Evolutionary conservation across 768 basidiomycete species (phyloP).

Genomic region (Boletus tylopilopsis): DNA sequence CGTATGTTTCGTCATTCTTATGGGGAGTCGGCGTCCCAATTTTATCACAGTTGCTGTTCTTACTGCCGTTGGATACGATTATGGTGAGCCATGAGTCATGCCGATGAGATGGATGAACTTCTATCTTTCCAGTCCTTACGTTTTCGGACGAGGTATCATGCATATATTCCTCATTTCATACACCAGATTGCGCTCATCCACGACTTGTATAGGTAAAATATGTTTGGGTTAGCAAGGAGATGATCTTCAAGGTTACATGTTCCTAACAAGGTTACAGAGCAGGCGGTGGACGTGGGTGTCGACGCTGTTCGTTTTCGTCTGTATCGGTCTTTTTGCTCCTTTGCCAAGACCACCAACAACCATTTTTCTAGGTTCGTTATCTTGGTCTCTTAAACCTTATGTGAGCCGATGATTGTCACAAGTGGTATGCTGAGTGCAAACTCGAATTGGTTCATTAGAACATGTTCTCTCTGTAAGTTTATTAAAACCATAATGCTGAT

Average conservation of each 20-base stretch:
- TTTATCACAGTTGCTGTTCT: not conserved
- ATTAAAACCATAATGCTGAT: not conserved
- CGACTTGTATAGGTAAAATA: not conserved
- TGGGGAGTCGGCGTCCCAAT: not conserved
- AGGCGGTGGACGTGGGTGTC: conserved; percentile 6
- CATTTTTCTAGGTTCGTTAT: conserved; percentile 9
- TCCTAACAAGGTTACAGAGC: not conserved
- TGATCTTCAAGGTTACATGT: not conserved
- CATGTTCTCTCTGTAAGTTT: not conserved
- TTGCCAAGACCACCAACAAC: not conserved
- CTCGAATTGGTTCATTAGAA: not conserved
- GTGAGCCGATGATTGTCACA: not conserved
- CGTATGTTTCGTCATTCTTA: not conserved
- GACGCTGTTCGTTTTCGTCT: conserved; percentile 3
- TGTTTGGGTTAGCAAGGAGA: not conserved
- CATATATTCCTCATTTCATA: not conserved
- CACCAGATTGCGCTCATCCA: no score
- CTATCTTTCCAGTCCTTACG: not conserved
- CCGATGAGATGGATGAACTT: not conserved
- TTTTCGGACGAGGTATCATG: not conserved
- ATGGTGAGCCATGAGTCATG: not conserved
- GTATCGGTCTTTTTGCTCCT: not conserved
- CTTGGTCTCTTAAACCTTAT: not conserved
- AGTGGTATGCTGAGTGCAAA: not conserved
- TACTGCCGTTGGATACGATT: not conserved